phyloP scores from a whole-genome alignment of 176 grass and related monocot genomes.

The Lolium rigidum region DNA sequence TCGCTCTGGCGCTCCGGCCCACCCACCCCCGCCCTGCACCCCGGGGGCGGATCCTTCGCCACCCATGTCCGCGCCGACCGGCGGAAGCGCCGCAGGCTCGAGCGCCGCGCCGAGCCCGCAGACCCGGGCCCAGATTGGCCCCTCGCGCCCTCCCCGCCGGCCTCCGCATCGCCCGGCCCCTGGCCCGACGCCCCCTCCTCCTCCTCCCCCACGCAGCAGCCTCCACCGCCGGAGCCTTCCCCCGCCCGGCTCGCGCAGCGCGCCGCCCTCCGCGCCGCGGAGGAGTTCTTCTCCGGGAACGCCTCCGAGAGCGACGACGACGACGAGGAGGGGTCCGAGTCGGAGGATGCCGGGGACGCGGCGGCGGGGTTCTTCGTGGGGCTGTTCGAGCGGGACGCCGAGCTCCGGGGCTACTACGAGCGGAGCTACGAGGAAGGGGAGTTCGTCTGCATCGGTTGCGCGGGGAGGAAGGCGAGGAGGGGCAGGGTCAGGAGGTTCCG shows the following conservation, averaged over 20 bases:
- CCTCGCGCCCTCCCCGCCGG: background rate
- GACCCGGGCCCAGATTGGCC: background rate
- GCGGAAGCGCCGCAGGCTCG: slow-evolving; percentile 4
- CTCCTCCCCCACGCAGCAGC: background rate
- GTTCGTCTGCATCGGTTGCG: slow-evolving; percentile 77
- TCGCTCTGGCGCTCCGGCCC: slow-evolving; percentile 66
- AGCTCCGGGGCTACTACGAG: slow-evolving; percentile 66
- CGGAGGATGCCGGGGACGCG: slow-evolving; percentile 42
- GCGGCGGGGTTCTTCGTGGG: slow-evolving; percentile 39
- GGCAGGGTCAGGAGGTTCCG: slow-evolving; percentile 45
- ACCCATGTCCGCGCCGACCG: background rate
- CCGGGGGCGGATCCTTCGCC: background rate
- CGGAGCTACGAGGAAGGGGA: slow-evolving; percentile 44
- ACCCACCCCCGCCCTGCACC: background rate
- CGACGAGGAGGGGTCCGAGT: slow-evolving; percentile 15
- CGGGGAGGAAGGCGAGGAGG: slow-evolving; percentile 38
- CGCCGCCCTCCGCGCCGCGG: slow-evolving; percentile 34
- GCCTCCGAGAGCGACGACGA: background rate
- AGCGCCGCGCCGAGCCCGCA: background rate
- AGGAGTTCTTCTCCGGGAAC: slow-evolving; percentile 54
- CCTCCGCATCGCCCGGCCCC: background rate
- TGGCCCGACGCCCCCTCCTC: background rate
- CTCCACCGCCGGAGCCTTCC: slow-evolving; percentile 16
- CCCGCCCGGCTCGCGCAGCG: slow-evolving; percentile 32
- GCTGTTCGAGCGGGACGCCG: slow-evolving; percentile 51